A percentile compares a stretch with the other conserved stretches of the same genome.
Evolutionary conservation across 768 basidiomycete genomes (phyloP).

Genomic region (Dendrothele bispora): DNA sequence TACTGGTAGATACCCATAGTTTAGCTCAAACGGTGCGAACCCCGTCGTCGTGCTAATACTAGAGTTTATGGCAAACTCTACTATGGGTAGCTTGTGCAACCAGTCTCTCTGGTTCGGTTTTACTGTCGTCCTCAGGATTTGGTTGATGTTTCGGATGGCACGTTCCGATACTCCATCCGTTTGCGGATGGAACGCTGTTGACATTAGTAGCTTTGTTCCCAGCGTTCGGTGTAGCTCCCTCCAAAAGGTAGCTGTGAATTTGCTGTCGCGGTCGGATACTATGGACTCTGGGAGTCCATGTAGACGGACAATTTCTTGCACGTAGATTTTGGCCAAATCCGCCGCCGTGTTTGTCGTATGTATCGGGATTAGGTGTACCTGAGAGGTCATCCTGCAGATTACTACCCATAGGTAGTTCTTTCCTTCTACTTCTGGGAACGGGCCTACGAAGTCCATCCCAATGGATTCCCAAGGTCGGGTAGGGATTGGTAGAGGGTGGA

Average conservation of each 20-base stretch:
- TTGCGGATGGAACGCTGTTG: slow-evolving; percentile 29
- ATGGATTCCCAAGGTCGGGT: slow-evolving; percentile 22
- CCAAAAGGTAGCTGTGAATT: slow-evolving; percentile 30
- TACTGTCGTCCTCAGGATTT: slow-evolving; percentile 13
- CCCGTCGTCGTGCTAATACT: slow-evolving; percentile 11
- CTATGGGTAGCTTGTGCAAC: slow-evolving; percentile 8
- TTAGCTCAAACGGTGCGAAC: too few species aligned
- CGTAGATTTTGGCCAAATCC: slow-evolving; percentile 11
- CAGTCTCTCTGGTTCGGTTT: slow-evolving; percentile 17
- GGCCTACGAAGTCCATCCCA: slow-evolving; percentile 24
- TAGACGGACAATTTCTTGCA: slow-evolving; percentile 11
- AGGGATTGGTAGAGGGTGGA: background rate
- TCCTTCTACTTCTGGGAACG: slow-evolving; percentile 17
- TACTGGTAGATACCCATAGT: too few species aligned
- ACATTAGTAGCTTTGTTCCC: slow-evolving; percentile 21
- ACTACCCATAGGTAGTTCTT: slow-evolving; percentile 21
- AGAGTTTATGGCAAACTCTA: slow-evolving; percentile 21
- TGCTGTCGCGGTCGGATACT: slow-evolving; percentile 22
- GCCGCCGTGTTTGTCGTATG: slow-evolving; percentile 3
- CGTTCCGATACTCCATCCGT: slow-evolving; percentile 25
- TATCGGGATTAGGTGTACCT: slow-evolving; percentile 18
- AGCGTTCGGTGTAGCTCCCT: slow-evolving; percentile 14
- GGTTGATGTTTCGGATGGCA: slow-evolving; percentile 8
- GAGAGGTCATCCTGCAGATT: slow-evolving; percentile 13
- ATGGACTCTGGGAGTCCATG: slow-evolving; percentile 20